Conservation (phyloP, 1,139 yeast genomes). For the Wickerhamomyces sp. region DNA sequence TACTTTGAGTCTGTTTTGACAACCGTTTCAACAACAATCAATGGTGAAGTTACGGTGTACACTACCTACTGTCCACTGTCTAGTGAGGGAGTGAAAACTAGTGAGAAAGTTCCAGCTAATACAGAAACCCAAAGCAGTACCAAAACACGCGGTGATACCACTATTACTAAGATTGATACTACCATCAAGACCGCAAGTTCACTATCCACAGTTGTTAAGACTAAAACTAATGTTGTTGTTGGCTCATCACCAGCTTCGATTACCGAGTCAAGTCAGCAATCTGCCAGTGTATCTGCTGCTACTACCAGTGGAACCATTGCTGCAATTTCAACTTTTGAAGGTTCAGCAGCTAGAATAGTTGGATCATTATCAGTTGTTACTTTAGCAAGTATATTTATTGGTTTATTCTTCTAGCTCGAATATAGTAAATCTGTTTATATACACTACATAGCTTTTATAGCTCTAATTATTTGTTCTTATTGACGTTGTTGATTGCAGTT, state of each 20-base stretch:
- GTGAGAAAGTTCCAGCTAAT: too few species aligned
- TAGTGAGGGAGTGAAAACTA: slow-evolving; percentile 4
- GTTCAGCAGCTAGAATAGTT: slow-evolving; percentile 7
- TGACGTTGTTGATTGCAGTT: too few species aligned
- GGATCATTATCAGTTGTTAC: slow-evolving; percentile 7
- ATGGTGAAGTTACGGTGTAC: slow-evolving; percentile 8
- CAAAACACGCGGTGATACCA: too few species aligned
- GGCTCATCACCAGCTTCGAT: neutral
- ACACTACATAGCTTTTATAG: too few species aligned
- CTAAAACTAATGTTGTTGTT: neutral
- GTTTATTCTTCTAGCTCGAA: slow-evolving; percentile 6
- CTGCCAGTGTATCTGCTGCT: neutral
- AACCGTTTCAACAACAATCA: slow-evolving; percentile 33
- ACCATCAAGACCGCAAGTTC: slow-evolving; percentile 2
- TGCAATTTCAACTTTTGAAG: slow-evolving; percentile 8
- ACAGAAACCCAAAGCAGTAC: slow-evolving; percentile 10
- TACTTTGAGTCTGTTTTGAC: slow-evolving; percentile 32
- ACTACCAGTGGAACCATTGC: neutral
- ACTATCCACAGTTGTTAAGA: neutral
- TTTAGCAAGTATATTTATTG: slow-evolving; percentile 6
- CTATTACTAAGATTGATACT: too few species aligned
- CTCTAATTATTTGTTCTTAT: too few species aligned
- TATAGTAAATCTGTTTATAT: too few species aligned
- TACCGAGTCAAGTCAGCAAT: neutral
- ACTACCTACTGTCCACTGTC: slow-evolving; percentile 12